Conservation (phyloP, 2,329 filamentous ascomycete genomes). For the Ophiostoma piceae region DNA sequence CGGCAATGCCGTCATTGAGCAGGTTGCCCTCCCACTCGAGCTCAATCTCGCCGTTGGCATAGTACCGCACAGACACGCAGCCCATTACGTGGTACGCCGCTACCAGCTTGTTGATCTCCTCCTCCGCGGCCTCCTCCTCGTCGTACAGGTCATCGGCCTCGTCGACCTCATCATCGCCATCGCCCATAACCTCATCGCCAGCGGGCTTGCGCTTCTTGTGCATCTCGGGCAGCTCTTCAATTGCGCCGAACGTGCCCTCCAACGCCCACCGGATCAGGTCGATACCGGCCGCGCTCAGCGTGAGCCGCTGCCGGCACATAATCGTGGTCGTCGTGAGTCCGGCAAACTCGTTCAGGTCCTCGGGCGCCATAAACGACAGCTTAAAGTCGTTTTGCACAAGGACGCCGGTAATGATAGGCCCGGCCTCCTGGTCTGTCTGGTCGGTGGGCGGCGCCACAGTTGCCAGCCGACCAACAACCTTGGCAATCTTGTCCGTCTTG, state of each 20-base stretch:
- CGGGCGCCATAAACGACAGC: conserved; percentile 91
- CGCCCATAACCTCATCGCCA: conserved; percentile 34
- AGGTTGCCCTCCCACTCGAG: conserved; percentile 98
- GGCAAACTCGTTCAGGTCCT: conserved; percentile 92
- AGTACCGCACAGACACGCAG: conserved; percentile 76
- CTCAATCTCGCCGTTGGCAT: conserved; percentile 71
- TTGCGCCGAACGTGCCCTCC: conserved; percentile 85
- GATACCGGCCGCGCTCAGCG: conserved; percentile 78
- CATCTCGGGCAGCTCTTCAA: conserved; percentile 63
- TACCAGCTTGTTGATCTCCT: conserved; percentile 60
- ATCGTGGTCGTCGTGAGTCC: conserved; percentile 96
- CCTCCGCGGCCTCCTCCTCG: conserved; percentile 40
- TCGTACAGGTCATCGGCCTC: conserved; percentile 42
- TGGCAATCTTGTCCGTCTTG: conserved; percentile 89
- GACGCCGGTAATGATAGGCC: conserved; percentile 72
- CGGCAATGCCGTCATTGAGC: conserved; percentile 96
- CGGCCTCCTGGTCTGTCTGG: conserved; percentile 24
- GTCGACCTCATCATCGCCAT: not conserved
- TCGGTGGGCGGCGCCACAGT: conserved; percentile 63
- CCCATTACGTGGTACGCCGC: conserved; percentile 76
- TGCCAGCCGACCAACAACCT: conserved; percentile 91
- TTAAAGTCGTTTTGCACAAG: conserved; percentile 98
- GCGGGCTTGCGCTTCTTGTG: conserved; percentile 34
- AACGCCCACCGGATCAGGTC: conserved; percentile 92
- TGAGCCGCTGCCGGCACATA: conserved; percentile 84